A percentile compares a stretch with the other conserved stretches of the same genome.
phyloP scores from a whole-genome alignment of 495 filamentous ascomycete genomes.

The Hyaloscypha variabilis region DNA sequence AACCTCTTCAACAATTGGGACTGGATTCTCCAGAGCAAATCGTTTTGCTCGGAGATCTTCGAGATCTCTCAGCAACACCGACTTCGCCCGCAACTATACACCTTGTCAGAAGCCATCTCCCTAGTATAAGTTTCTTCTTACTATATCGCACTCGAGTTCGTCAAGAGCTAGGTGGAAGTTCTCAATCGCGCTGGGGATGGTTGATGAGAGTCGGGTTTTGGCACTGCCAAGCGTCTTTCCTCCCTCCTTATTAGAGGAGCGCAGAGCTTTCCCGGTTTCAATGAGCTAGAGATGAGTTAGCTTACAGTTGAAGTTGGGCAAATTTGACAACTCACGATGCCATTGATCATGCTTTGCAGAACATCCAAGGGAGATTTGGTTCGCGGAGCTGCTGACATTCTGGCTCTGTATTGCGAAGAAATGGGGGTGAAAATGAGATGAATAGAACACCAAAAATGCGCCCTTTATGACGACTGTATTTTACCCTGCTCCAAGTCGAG shows the following conservation, averaged over 20 bases:
- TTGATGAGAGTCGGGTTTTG: slow-evolving; percentile 35
- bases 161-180: slow-evolving; percentile 53
- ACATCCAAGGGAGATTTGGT: slow-evolving; percentile 40
- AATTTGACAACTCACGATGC: slow-evolving; percentile 41
- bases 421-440: not conserved
- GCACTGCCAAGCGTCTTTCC: slow-evolving; percentile 34
- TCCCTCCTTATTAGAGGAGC: slow-evolving; percentile 41
- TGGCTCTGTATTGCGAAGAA: not conserved
- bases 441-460: too few relatives aligned
- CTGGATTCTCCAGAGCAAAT: slow-evolving; percentile 29
- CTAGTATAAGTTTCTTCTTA: slow-evolving; percentile 33
- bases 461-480: too few relatives aligned
- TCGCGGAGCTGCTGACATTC: slow-evolving; percentile 40
- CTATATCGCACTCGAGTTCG: slow-evolving; percentile 54
- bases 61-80: slow-evolving; percentile 30
- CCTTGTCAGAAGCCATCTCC: not conserved
- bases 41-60: slow-evolving; percentile 25
- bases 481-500: not conserved
- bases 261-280: slow-evolving; percentile 52
- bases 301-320: not conserved
- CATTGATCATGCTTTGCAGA: slow-evolving; percentile 48
- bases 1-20: slow-evolving; percentile 18
- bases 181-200: slow-evolving; percentile 41
- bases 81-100: slow-evolving; percentile 29
- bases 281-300: slow-evolving; percentile 42